Percentiles rank a stretch among this genome's conserved stretches.
phyloP scores from a whole-genome alignment of 2,329 filamentous ascomycete genomes.

The Tolypocladium guangdongense region DNA sequence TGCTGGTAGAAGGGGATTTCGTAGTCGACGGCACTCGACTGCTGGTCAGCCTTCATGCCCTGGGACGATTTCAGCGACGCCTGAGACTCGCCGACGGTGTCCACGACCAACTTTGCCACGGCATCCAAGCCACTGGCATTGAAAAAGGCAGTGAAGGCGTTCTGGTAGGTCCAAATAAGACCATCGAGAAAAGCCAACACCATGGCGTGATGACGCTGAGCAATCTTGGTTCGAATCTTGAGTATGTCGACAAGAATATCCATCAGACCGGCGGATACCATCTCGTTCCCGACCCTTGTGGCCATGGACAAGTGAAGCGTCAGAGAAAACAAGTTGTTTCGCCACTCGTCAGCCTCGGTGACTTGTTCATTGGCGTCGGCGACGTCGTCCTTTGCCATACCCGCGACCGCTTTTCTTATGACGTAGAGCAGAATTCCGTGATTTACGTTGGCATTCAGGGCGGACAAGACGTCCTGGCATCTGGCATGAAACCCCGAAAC shows the following conservation, averaged over 20 bases:
- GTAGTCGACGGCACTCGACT: constrained; percentile 83
- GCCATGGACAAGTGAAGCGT: constrained; percentile 70
- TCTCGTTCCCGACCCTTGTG: constrained; percentile 65
- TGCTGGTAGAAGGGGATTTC: constrained; percentile 88
- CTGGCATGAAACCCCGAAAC: constrained; percentile 69
- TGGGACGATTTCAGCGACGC: constrained; percentile 54
- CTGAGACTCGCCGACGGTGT: constrained; percentile 63
- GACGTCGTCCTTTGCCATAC: constrained; percentile 51
- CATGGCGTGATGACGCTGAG: constrained; percentile 73
- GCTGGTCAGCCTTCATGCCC: constrained; percentile 57
- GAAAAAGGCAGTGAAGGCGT: constrained; percentile 75
- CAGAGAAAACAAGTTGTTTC: constrained; percentile 79
- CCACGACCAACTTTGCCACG: constrained; percentile 78
- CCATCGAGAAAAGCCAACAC: constrained; percentile 82
- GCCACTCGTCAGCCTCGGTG: constrained; percentile 75
- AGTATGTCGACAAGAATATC: constrained; percentile 85
- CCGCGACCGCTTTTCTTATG: constrained; percentile 78
- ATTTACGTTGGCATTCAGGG: constrained; percentile 91
- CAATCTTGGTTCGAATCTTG: constrained; percentile 68
- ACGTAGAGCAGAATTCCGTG: constrained; percentile 92
- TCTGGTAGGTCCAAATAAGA: constrained; percentile 74
- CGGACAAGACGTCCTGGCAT: constrained; percentile 71
- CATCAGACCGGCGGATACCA: constrained; percentile 82
- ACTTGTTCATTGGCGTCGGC: constrained; percentile 47
- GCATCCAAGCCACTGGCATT: constrained; percentile 74